phyloP scores from a whole-genome alignment of 805 yeast genomes.

The Saturnispora serradocipensis region DNA sequence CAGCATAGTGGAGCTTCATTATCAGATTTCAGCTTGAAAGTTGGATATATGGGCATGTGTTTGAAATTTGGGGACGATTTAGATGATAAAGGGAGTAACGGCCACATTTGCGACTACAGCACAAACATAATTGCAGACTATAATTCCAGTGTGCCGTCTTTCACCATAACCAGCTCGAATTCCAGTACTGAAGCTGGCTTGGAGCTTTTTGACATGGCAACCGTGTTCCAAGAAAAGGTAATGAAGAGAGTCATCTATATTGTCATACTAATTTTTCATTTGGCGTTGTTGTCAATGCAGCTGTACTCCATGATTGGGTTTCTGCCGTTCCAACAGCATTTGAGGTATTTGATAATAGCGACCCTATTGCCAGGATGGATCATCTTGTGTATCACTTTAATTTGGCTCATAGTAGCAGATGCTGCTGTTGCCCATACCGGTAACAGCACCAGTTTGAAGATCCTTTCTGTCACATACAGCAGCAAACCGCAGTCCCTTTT shows the following conservation, averaged over 20 bases:
- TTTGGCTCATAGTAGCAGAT: slow-evolving; percentile 10
- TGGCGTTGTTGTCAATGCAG: slow-evolving; percentile 8
- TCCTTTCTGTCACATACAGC: slow-evolving; percentile 6
- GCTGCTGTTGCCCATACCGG: slow-evolving; percentile 6
- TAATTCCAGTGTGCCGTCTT: slow-evolving; percentile 9
- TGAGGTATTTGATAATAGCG: background rate
- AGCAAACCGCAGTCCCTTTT: slow-evolving; percentile 6
- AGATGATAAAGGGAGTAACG: background rate
- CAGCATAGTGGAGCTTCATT: slow-evolving; percentile 9
- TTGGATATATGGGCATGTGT: slow-evolving; percentile 13
- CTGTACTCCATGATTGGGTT: slow-evolving; percentile 8
- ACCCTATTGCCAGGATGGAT: background rate
- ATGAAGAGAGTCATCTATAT: slow-evolving; percentile 10
- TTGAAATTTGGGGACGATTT: slow-evolving; percentile 8
- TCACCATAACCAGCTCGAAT: slow-evolving; percentile 9
- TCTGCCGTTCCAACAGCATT: slow-evolving; percentile 11
- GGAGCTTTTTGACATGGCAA: slow-evolving; percentile 10
- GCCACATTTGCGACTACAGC: slow-evolving; percentile 11
- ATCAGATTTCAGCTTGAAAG: slow-evolving; percentile 9
- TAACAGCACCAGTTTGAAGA: slow-evolving; percentile 10
- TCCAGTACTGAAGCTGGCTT: slow-evolving; percentile 6
- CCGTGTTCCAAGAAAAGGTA: slow-evolving; percentile 9
- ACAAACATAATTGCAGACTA: slow-evolving; percentile 8
- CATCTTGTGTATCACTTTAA: slow-evolving; percentile 8
- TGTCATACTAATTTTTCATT: slow-evolving; percentile 8